Percentiles rank a stretch among this genome's conserved stretches.
Evolutionary conservation across 2,329 filamentous ascomycete species (phyloP).

Genomic region (Magnaporthales sp.): DNA sequence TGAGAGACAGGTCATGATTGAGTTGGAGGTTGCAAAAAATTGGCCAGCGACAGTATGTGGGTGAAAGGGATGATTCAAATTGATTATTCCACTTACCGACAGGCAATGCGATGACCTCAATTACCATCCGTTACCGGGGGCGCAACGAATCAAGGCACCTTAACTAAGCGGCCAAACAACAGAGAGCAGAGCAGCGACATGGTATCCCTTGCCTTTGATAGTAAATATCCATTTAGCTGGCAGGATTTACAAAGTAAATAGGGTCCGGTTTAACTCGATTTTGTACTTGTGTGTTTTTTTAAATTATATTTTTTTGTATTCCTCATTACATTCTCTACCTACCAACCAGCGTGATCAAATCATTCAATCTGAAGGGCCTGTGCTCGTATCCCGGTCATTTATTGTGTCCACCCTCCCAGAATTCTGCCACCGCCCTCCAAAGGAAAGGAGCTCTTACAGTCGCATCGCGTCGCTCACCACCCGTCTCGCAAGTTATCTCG

Average conservation of each 20-base stretch:
- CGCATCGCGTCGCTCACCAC: background rate
- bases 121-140: background rate
- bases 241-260: background rate
- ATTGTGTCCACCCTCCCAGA: background rate
- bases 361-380: background rate
- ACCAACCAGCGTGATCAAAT: background rate
- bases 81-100: background rate
- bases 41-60: background rate
- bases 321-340: too few species aligned
- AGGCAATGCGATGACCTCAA: background rate
- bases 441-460: background rate
- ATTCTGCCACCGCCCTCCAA: background rate
- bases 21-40: background rate
- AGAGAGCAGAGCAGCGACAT: background rate
- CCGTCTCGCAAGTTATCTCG: background rate
- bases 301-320: background rate
- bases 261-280: background rate
- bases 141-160: background rate
- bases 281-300: background rate
- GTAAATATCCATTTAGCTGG: background rate
- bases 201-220: background rate
- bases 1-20: background rate
- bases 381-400: background rate
- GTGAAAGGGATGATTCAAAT: background rate
- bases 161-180: background rate